Conservation (phyloP, 2,329 filamentous ascomycete genomes). For the Coniochaeta prunicola region DNA sequence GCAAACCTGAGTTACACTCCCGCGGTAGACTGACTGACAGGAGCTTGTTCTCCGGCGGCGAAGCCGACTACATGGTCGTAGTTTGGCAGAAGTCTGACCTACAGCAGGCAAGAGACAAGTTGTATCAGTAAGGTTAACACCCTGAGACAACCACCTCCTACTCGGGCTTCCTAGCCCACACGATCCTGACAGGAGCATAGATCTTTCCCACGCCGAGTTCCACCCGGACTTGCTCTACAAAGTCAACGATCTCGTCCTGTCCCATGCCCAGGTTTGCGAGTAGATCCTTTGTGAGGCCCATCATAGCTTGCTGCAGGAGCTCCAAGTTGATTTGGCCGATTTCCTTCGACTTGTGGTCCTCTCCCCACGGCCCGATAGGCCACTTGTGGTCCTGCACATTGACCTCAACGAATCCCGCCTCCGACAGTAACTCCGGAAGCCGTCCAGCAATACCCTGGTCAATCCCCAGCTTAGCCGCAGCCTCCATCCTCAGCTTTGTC, state of each 20-base stretch:
- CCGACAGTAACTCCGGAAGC: neutral
- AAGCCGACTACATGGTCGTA: too few species aligned
- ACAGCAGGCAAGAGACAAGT: too few species aligned
- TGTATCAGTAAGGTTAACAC: too few species aligned
- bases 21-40: too few species aligned
- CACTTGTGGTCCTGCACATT: neutral
- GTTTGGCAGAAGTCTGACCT: too few species aligned
- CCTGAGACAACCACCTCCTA: too few species aligned
- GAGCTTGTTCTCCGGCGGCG: too few species aligned
- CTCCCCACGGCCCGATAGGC: constrained; percentile 1
- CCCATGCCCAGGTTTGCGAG: constrained; percentile 7
- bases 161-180: constrained; percentile 2
- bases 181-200: constrained; percentile 3
- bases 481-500: neutral
- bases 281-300: constrained; percentile 3
- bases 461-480: neutral
- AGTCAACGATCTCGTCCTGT: constrained; percentile 4
- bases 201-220: constrained; percentile 6
- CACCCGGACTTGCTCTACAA: neutral
- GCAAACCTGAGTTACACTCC: too few species aligned
- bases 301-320: constrained; percentile 2
- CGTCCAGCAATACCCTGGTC: neutral
- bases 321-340: neutral
- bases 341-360: neutral
- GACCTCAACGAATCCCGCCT: neutral